Evolutionary conservation across 2,329 filamentous ascomycete genomes (phyloP), one percentile per base, ranked within the genome.

Genomic region (Dactylellina cionopaga): DNA sequence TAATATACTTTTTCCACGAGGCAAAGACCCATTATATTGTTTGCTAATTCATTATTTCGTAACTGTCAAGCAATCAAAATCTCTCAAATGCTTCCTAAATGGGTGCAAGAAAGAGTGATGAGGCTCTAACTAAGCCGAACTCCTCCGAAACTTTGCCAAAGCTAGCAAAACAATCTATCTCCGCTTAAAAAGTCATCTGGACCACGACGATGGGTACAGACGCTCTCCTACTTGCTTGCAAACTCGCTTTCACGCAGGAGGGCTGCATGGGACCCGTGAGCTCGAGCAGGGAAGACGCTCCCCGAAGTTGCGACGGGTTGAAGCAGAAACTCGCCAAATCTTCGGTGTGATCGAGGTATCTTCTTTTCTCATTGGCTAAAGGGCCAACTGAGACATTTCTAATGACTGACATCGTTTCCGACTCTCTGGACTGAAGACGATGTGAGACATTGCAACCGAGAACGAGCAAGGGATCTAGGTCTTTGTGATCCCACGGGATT

Each of bases 391-490:
- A 64, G 62, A 64, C 60, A 63, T 59, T 47, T 59, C 44, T 56
- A 17, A 70, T 71, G 65, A 62, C 63, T 54, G 63, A 35, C 58
- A 71, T 71, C 43, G 58, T 65, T n/a, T 65, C 68, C 68, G 59
- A 55, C 17, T 64, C 59, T 72, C 44, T 72, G 68, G 68, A 58
- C 56, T 58, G n/a, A 24, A 19, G 19, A 22, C 33, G 35, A 72
- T 46, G 68, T 72, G 59, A 72, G 59, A 72, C 68, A 72, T 59
- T 27, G 44, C 44, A 72, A 47, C 59, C 68, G 68, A 72, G 59
- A 55, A 33, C 19, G 51, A 44, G 64, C 46, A 56, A 64, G 58
- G 66, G 43, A 44, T 60, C 33, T 54, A 35, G 43, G 55, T 19
- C 35, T 56, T 63, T 58, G 27, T 71, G 60, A 71, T 71, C 66